Percentiles rank a stretch among this genome's conserved stretches.
phyloP scores from a whole-genome alignment of 2,329 filamentous ascomycete species.

The Aspergillus versicolor region DNA sequence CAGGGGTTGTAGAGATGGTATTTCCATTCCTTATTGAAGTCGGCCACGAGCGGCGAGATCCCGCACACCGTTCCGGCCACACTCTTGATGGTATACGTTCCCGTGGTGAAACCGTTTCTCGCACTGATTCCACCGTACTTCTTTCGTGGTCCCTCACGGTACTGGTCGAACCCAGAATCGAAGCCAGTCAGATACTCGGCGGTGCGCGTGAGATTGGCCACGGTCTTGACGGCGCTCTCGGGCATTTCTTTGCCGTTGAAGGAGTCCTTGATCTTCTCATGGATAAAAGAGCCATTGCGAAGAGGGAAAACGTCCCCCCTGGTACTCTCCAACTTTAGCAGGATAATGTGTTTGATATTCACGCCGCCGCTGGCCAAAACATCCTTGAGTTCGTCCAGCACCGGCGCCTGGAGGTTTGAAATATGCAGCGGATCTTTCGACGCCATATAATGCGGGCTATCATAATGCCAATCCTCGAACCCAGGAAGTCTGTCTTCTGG shows the following conservation, averaged over 20 bases:
- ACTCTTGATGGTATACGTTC: constrained; percentile 49
- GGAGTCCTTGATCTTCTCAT: constrained; percentile 36
- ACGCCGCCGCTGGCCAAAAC: constrained; percentile 28
- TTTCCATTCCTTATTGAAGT: constrained; percentile 45
- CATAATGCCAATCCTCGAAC: constrained; percentile 27
- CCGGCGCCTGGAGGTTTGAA: constrained; percentile 36
- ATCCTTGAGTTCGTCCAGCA: constrained; percentile 26
- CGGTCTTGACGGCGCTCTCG: constrained; percentile 22
- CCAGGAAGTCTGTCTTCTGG: constrained; percentile 21
- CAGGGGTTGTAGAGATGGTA: constrained; percentile 49
- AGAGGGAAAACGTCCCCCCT: constrained; percentile 49
- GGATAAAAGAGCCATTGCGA: constrained; percentile 38
- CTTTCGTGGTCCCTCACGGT: constrained; percentile 19
- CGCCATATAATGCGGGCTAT: constrained; percentile 34
- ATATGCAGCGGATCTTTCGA: constrained; percentile 42
- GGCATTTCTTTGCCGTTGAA: constrained; percentile 38
- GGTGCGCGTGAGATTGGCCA: constrained; percentile 30
- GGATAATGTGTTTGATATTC: constrained; percentile 45
- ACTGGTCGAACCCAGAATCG: constrained; percentile 25
- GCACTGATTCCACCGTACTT: constrained; percentile 44
- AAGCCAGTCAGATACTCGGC: constrained; percentile 31
- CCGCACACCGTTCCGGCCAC: constrained; percentile 45
- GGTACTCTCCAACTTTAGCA: constrained; percentile 49
- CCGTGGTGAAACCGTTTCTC: constrained; percentile 42
- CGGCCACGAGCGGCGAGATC: constrained; percentile 42